Percentiles rank a stretch among this genome's conserved stretches.
Conservation (phyloP, 345 rosid species). For the Sisymbrium altissimum region DNA sequence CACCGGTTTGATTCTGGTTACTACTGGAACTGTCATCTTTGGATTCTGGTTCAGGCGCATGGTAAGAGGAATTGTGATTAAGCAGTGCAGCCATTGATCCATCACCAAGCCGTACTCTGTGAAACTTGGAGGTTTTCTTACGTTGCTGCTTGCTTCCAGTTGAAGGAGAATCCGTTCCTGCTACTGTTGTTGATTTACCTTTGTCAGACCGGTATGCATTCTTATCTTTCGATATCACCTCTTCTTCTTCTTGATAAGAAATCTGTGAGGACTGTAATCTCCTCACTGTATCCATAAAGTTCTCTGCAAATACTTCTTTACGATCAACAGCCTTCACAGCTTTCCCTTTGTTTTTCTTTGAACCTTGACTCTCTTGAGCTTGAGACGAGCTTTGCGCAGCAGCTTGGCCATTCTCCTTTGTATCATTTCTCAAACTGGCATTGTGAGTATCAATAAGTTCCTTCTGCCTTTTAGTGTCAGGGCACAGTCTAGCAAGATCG, state of each 20-base stretch:
- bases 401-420: constrained; percentile 30
- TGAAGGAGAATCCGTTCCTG: constrained; percentile 6
- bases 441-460: constrained; percentile 70
- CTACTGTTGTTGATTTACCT: constrained; percentile 50
- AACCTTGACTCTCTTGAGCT: constrained; percentile 16
- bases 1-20: constrained; percentile 31
- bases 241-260: constrained; percentile 43
- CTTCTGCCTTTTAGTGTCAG: constrained; percentile 78
- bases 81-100: constrained; percentile 68
- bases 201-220: constrained; percentile 56
- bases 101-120: constrained; percentile 74
- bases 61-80: constrained; percentile 43
- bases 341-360: constrained; percentile 50
- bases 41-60: constrained; percentile 41
- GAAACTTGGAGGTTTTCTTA: constrained; percentile 82
- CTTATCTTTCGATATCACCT: constrained; percentile 35
- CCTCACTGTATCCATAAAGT: constrained; percentile 50
- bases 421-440: constrained; percentile 38
- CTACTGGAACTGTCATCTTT: constrained; percentile 15
- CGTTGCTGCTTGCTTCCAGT: constrained; percentile 45
- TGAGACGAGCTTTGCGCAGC: constrained; percentile 25
- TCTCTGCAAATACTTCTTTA: constrained; percentile 56
- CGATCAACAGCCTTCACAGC: constrained; percentile 34
- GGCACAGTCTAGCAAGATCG: constrained; percentile 84
- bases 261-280: constrained; percentile 50